Conservation (phyloP, 345 rosid genomes). For the Mercurialis annua region DNA sequence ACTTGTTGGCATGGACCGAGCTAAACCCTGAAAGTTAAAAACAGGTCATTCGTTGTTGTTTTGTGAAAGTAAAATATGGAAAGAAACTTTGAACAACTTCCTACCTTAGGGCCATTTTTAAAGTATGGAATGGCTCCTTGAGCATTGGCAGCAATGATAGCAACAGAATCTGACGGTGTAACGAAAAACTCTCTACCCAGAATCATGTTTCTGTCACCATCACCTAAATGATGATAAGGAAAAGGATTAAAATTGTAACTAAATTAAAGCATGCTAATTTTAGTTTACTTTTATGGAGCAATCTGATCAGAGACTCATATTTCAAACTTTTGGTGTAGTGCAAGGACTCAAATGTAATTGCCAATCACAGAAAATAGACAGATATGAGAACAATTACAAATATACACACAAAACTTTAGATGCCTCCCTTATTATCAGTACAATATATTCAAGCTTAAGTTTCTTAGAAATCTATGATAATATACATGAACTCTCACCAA, state of each 20-base stretch:
- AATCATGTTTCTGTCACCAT: conserved; percentile 96
- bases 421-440: background rate
- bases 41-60: conserved; percentile 7
- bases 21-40: conserved; percentile 61
- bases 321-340: background rate
- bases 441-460: background rate
- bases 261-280: background rate
- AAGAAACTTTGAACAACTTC: conserved; percentile 13
- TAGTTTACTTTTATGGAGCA: background rate
- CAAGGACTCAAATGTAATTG: background rate
- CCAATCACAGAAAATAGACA: background rate
- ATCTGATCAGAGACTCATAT: background rate
- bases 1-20: conserved; percentile 97
- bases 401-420: background rate
- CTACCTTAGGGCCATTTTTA: conserved; percentile 68
- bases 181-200: conserved; percentile 79
- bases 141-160: conserved; percentile 87
- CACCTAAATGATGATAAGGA: conserved; percentile 47
- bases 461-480: background rate
- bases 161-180: conserved; percentile 94
- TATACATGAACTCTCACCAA: background rate
- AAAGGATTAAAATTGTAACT: background rate
- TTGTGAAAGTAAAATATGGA: background rate
- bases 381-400: background rate
- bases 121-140: conserved; percentile 88